A percentile compares a stretch with the other conserved stretches of the same genome.
phyloP scores from a whole-genome alignment of 352 stramenopile genomes.

The Phytophthora quininea region DNA sequence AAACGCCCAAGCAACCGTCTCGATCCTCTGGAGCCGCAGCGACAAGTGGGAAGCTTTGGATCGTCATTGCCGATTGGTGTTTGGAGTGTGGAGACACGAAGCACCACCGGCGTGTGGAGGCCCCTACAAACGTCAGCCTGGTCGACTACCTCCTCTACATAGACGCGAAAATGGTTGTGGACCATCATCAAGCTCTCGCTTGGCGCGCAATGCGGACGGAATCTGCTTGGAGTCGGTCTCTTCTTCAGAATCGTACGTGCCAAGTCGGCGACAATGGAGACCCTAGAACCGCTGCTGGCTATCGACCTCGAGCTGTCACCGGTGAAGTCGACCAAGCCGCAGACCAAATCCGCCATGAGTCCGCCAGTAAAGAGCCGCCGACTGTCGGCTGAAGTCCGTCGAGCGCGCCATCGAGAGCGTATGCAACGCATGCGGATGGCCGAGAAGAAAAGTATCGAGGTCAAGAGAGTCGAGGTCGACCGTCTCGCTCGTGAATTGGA shows the following conservation, averaged over 20 bases:
- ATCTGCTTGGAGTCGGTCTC: not conserved
- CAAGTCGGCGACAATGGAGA: conserved; percentile 2
- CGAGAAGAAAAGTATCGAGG: conserved; percentile 41
- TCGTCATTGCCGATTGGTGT: not conserved
- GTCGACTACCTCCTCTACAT: not conserved
- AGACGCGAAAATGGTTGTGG: not conserved
- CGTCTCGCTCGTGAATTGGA: conserved; percentile 35
- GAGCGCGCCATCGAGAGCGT: conserved; percentile 40
- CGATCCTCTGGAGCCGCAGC: not conserved
- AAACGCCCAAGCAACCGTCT: not conserved
- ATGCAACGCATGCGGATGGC: conserved; percentile 49
- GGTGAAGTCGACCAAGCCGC: conserved; percentile 12
- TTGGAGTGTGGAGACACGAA: no score
- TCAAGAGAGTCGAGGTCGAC: conserved; percentile 44
- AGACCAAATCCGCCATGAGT: not conserved
- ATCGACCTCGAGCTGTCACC: conserved; percentile 25
- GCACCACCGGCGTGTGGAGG: no score
- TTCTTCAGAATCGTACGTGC: not conserved
- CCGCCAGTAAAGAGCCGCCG: conserved; percentile 14
- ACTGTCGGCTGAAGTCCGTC: conserved; percentile 29
- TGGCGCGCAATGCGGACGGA: not conserved
- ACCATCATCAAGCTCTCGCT: not conserved
- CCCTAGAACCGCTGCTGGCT: conserved; percentile 13
- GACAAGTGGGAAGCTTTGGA: not conserved
- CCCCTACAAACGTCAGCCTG: not conserved